These are phyloP conservation scores for Elsinoe perseae DNA, from an alignment of 2,329 filamentous ascomycete species.

Conservation along the genomic window DNA sequence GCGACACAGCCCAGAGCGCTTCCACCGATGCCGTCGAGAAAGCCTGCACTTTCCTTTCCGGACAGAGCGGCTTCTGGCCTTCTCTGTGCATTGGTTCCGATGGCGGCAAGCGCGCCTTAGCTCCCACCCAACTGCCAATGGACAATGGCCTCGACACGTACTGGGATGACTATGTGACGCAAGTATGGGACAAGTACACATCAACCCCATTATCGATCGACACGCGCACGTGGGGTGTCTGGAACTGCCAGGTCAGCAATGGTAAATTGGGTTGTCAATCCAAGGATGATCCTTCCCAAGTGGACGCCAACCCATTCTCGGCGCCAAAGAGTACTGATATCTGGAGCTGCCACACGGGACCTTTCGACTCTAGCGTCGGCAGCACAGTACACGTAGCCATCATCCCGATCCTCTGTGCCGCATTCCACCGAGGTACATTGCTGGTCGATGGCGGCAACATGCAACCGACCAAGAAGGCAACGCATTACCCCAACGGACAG, in stretches of 20 bases:
- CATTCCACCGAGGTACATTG: conserved; percentile 66
- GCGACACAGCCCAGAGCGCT: conserved; percentile 50
- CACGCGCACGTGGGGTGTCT: conserved; percentile 48
- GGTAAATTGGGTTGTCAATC: conserved; percentile 36
- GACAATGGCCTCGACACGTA: conserved; percentile 42
- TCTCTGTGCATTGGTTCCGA: conserved; percentile 44
- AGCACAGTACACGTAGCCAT: conserved; percentile 46
- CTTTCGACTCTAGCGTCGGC: conserved; percentile 45
- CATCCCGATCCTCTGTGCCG: conserved; percentile 65
- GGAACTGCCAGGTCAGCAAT: conserved; percentile 25
- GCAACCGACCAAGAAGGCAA: conserved; percentile 32
- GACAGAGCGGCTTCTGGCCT: conserved; percentile 51
- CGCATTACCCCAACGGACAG: conserved; percentile 37
- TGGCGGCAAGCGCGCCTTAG: conserved; percentile 34
- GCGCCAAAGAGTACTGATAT: conserved; percentile 56
- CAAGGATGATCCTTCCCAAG: conserved; percentile 31
- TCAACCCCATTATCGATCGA: conserved; percentile 48
- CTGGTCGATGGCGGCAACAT: conserved; percentile 40
- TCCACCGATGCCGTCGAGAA: conserved; percentile 47
- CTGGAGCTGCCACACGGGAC: conserved; percentile 57
- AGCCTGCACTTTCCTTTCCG: conserved; percentile 46
- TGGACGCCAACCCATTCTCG: conserved; percentile 44
- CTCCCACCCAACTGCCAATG: conserved; percentile 37
- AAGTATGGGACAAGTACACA: conserved; percentile 43
- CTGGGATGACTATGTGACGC: conserved; percentile 45